These are phyloP conservation scores for Mortierella sp. DNA, from an alignment of 371 early-diverging fungal genomes.

Conservation along the genomic window DNA sequence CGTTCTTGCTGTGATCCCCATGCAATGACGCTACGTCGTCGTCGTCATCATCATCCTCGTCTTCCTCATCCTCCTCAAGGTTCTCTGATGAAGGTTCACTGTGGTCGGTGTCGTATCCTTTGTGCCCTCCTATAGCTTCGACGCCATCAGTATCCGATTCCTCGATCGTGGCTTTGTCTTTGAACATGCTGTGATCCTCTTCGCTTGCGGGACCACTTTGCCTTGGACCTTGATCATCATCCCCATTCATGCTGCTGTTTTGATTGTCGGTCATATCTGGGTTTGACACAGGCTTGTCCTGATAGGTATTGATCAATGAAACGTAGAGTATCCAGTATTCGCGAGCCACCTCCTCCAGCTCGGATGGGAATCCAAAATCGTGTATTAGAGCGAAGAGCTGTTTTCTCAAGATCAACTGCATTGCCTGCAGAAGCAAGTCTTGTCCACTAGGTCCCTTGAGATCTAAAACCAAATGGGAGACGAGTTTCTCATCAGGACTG, in stretches of 20 bases:
- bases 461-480: constrained; percentile 10
- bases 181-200: too few relatives aligned
- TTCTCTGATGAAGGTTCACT: constrained; percentile 13
- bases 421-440: constrained; percentile 10
- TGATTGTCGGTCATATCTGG: background rate
- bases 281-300: constrained; percentile 1
- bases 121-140: too few relatives aligned
- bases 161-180: too few relatives aligned
- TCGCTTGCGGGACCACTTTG: too few relatives aligned
- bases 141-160: too few relatives aligned
- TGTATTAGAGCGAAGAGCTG: constrained; percentile 30
- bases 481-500: too few relatives aligned
- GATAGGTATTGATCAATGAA: background rate
- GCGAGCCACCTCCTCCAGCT: constrained; percentile 23
- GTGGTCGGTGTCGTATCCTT: constrained; percentile 10
- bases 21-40: background rate
- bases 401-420: constrained; percentile 26
- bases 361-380: constrained; percentile 31
- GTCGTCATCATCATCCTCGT: constrained; percentile 1
- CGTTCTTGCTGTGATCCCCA: too few relatives aligned
- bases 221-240: too few relatives aligned
- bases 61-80: background rate
- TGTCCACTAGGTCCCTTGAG: constrained; percentile 13
- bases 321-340: constrained; percentile 38
- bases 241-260: background rate